Conservation (phyloP, 306 rosid species). For the Lathyrus aphaca region DNA sequence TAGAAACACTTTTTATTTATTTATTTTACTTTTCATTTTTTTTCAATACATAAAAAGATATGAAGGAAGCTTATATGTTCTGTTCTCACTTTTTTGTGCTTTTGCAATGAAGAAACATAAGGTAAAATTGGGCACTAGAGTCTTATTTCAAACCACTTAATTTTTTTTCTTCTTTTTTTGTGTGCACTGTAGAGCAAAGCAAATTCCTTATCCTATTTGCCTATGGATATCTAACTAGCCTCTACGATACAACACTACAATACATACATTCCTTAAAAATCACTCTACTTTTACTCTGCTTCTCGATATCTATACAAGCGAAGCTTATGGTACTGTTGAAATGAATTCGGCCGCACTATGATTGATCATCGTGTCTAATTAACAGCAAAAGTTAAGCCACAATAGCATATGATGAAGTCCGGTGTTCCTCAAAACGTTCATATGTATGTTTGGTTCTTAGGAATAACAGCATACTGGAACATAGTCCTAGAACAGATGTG, state of each 20-base stretch:
- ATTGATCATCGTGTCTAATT: conserved; percentile 12
- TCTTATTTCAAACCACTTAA: neutral
- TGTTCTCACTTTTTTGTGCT: neutral
- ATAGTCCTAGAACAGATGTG: conserved; percentile 70
- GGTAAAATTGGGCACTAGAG: neutral
- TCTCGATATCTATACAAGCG: conserved; percentile 16
- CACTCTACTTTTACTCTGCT: conserved; percentile 18
- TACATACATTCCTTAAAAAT: conserved; percentile 8
- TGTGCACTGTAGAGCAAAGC: conserved; percentile 7
- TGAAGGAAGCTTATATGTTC: conserved; percentile 21
- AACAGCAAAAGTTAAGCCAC: conserved; percentile 26
- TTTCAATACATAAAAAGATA: conserved; percentile 18
- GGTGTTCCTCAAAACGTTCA: conserved; percentile 65
- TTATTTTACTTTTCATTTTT: conserved; percentile 8
- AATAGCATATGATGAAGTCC: conserved; percentile 51
- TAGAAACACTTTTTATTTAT: neutral
- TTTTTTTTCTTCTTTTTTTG: neutral
- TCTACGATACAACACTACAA: conserved; percentile 3
- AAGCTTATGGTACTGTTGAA: conserved; percentile 21
- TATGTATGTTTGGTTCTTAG: conserved; percentile 80
- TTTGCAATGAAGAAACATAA: neutral
- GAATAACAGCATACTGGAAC: conserved; percentile 62
- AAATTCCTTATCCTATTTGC: conserved; percentile 11
- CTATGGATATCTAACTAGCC: conserved; percentile 16
- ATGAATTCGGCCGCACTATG: conserved; percentile 8